Evolutionary conservation across 352 stramenopile species (phyloP), one percentile per base, ranked within the genome.

Genomic region (Globisporangium cylindrosporum): DNA sequence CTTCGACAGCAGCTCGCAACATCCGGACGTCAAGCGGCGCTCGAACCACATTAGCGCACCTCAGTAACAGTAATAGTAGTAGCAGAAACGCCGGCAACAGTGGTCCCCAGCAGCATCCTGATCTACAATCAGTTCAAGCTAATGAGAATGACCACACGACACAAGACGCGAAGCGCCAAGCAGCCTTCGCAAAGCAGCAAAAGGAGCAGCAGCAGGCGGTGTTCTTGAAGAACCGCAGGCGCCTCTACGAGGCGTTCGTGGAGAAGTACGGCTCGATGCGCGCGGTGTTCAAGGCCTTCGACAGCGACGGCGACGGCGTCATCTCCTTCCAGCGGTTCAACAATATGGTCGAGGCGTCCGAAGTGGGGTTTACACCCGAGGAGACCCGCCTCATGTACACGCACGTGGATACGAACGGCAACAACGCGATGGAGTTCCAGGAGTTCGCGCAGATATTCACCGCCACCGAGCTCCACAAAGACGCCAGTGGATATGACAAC

Each of bases 391-490:
- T 69, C 25, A 73, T 94, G 20, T 94, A 91, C 60, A 67, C 61
- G 8, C 73, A 75, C 43, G 86, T 89, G 9, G 86, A 93, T 53
- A 65, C 63, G 34, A 93, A 93, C 51, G 83, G 80, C 0, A 84
- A 94, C 76, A 91, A 93, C 59, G 83, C 73, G 0, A 78, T 94
- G 71, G 81, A 78, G 41, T 93, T 84, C 67, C 66, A 83, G 10
- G 86, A 94, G 43, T 94, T 94, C 55, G 74, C 81, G 2, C 77
- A 90, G 59, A 89, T 94, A 77, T 91, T 94, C 64, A 76, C 81
- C 4, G 67, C 76, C 14, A 75, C 53, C 27, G 53, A 67, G 59
- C n/a, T 63, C 51, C n/a, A 6, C 12, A 55, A 29, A 7, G 41
- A 62, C 25, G 3, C 8, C 12, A 29, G n/a, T 2, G 25, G 25